Evolutionary conservation across 257 asterid genomes (phyloP).

Genomic region (Craterostigma plantagineum): DNA sequence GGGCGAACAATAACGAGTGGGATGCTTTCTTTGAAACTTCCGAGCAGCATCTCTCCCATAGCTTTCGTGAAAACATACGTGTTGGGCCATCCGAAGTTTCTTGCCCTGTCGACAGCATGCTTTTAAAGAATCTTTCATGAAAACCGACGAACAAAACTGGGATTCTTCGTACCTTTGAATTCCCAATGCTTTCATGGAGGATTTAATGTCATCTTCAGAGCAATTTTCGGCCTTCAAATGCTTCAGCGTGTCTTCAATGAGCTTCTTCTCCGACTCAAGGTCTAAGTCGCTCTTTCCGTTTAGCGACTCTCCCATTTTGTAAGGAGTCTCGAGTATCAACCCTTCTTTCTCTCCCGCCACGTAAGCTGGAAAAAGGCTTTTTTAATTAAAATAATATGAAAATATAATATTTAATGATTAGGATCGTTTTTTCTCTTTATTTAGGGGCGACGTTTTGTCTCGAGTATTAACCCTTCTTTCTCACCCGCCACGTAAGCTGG

Average conservation of each 20-base stretch:
- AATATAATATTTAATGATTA: no score
- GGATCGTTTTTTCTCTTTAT: no score
- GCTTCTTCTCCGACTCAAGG: slow-evolving; percentile 29
- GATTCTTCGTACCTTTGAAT: slow-evolving; percentile 29
- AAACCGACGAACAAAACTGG: not conserved
- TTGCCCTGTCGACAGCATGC: slow-evolving; percentile 30
- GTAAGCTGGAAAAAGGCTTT: slow-evolving; percentile 48
- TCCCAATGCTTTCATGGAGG: slow-evolving; percentile 46
- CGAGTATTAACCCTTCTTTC: slow-evolving; percentile 29
- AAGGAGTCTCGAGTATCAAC: slow-evolving; percentile 30
- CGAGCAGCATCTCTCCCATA: slow-evolving; percentile 76
- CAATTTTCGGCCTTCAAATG: slow-evolving; percentile 22
- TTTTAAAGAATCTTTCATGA: no score
- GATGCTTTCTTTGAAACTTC: slow-evolving; percentile 23
- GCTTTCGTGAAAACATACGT: slow-evolving; percentile 83
- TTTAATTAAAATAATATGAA: no score
- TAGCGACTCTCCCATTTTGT: slow-evolving; percentile 37
- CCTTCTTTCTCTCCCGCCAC: slow-evolving; percentile 53
- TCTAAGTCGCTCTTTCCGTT: slow-evolving; percentile 43
- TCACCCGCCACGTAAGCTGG: slow-evolving; percentile 61
- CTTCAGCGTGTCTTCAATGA: slow-evolving; percentile 25
- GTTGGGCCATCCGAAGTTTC: slow-evolving; percentile 83
- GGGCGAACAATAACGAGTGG: slow-evolving; percentile 69
- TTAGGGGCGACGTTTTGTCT: no score
- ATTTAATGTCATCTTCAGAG: slow-evolving; percentile 21